Evolutionary conservation across 2,329 filamentous ascomycete genomes (phyloP).

Genomic region (Phyllosticta citriasiana): DNA sequence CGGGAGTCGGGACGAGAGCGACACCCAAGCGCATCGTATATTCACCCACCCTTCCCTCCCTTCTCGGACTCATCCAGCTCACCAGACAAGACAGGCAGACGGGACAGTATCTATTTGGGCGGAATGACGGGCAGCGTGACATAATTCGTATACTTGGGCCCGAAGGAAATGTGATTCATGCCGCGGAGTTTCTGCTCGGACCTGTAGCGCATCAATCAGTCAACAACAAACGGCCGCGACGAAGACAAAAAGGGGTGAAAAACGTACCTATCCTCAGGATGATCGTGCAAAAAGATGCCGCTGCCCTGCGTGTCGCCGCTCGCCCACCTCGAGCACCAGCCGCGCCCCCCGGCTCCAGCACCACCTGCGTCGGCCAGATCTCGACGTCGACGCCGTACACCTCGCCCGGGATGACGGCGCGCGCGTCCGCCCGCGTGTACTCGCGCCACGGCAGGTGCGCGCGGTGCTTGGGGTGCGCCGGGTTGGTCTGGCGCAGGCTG

Average conservation of each 20-base stretch:
- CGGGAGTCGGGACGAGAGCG: no score
- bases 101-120: constrained; percentile 16
- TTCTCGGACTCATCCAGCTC: no score
- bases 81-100: no score
- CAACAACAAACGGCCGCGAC: not conserved
- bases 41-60: no score
- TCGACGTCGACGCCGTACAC: constrained; percentile 53
- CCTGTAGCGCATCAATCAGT: constrained; percentile 15
- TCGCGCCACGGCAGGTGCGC: constrained; percentile 48
- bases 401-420: constrained; percentile 44
- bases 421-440: constrained; percentile 48
- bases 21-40: no score
- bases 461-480: constrained; percentile 41
- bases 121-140: constrained; percentile 46
- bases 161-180: constrained; percentile 45
- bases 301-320: constrained; percentile 48
- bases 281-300: constrained; percentile 47
- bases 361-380: constrained; percentile 55
- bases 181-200: constrained; percentile 36
- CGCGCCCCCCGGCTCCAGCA: constrained; percentile 42
- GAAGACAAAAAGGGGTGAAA: not conserved
- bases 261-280: constrained; percentile 38
- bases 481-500: constrained; percentile 45
- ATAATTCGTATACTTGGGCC: constrained; percentile 40
- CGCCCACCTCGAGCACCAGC: constrained; percentile 46